Conservation (phyloP, 169 alveolate genomes). For the Plasmodium gaboni region DNA sequence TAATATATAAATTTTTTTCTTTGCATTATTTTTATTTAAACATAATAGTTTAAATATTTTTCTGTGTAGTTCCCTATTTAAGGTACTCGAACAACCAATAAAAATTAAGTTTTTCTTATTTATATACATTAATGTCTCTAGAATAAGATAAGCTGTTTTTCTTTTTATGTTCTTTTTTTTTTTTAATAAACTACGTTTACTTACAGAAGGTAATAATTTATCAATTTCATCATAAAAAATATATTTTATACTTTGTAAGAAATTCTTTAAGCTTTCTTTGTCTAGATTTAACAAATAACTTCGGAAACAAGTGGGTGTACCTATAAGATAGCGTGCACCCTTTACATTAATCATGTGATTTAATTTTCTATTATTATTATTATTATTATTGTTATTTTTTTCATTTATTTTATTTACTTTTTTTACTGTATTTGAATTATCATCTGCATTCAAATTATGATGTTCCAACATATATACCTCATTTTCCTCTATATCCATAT, state of each 20-base stretch:
- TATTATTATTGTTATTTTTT: neutral
- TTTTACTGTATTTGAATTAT: neutral
- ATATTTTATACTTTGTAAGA: conserved; percentile 70
- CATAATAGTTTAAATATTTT: conserved; percentile 37
- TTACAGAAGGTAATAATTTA: conserved; percentile 41
- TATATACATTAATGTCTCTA: conserved; percentile 72
- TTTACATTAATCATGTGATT: neutral
- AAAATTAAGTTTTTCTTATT: conserved; percentile 59
- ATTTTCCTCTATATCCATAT: conserved; percentile 1
- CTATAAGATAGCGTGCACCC: conserved; percentile 37
- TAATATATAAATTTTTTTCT: conserved; percentile 53
- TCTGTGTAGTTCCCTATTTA: conserved; percentile 71
- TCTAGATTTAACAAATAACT: conserved; percentile 40
- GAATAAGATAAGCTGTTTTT: conserved; percentile 56
- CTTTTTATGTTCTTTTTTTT: conserved; percentile 32
- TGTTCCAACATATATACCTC: neutral
- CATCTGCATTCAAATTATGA: neutral
- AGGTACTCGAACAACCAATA: conserved; percentile 74
- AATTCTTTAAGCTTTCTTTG: conserved; percentile 16
- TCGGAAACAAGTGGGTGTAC: conserved; percentile 64
- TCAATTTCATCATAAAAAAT: conserved; percentile 69
- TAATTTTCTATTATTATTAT: neutral
- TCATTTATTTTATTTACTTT: neutral
- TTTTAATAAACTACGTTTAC: conserved; percentile 14
- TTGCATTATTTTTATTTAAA: conserved; percentile 46